Percentiles rank a stretch among this genome's conserved stretches.
Conservation (phyloP, 805 yeast genomes). For the Yarrowia sp. region DNA sequence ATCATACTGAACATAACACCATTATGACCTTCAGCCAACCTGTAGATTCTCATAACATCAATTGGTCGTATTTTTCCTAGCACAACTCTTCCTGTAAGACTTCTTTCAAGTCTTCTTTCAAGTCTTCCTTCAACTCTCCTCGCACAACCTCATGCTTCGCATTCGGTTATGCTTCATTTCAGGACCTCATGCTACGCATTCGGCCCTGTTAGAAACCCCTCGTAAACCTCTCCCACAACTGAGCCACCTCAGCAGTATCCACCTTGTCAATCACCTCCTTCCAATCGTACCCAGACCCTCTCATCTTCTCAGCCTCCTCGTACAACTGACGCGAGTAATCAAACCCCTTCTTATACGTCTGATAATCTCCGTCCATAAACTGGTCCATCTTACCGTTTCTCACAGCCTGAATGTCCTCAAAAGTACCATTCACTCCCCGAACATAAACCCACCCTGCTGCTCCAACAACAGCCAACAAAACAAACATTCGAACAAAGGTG, state of each 20-base stretch:
- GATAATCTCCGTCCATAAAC: conserved; percentile 8
- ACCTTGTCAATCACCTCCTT: conserved; percentile 9
- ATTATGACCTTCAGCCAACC: no score
- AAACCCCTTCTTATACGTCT: conserved; percentile 8
- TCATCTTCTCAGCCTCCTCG: conserved; percentile 26
- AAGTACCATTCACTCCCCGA: conserved; percentile 7
- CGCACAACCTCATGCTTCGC: no score
- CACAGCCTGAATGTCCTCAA: background rate
- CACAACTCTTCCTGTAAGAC: no score
- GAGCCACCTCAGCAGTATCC: conserved; percentile 15
- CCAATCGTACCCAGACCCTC: background rate
- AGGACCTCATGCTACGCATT: background rate
- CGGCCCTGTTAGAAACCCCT: background rate
- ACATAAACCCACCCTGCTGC: conserved; percentile 13
- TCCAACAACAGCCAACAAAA: conserved; percentile 27
- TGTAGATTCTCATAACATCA: no score
- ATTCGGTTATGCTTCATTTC: no score
- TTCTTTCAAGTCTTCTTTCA: no score
- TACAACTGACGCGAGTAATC: conserved; percentile 16
- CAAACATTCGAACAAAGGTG: conserved; percentile 25
- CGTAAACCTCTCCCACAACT: conserved; percentile 9
- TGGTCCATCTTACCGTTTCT: background rate
- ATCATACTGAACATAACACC: no score
- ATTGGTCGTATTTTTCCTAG: no score
- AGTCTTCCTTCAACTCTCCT: no score